phyloP scores from a whole-genome alignment of 2,329 filamentous ascomycete genomes.

The Venturia carpophila region DNA sequence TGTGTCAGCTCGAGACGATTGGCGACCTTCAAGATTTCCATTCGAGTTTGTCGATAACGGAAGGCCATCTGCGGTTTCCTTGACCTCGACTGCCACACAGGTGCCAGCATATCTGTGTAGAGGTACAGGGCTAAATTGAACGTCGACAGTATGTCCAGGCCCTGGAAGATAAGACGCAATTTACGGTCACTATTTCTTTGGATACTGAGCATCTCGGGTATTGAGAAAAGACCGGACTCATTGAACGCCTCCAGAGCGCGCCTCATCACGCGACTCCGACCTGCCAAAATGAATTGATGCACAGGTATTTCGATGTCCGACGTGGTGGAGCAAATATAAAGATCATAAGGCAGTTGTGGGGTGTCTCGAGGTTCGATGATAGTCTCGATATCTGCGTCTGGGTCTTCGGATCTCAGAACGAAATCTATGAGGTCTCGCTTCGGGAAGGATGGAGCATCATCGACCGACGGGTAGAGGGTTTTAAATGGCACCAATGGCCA shows the following conservation, averaged over 20 bases:
- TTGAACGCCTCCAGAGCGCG: conserved; percentile 52
- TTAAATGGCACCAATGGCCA: conserved; percentile 60
- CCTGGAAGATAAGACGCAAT: conserved; percentile 56
- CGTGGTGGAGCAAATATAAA: conserved; percentile 44
- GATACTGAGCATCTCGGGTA: conserved; percentile 55
- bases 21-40: conserved; percentile 82
- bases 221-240: conserved; percentile 38
- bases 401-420: conserved; percentile 19
- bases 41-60: conserved; percentile 63
- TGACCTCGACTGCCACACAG: conserved; percentile 76
- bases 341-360: conserved; percentile 33
- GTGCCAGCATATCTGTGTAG: conserved; percentile 72
- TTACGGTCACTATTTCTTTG: conserved; percentile 44
- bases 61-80: conserved; percentile 57
- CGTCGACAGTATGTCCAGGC: conserved; percentile 68
- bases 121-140: conserved; percentile 72
- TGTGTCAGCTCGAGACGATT: conserved; percentile 60
- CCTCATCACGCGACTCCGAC: conserved; percentile 59
- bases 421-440: conserved; percentile 20
- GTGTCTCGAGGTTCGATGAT: conserved; percentile 31
- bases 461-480: conserved; percentile 39
- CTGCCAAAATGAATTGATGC: conserved; percentile 73
- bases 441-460: conserved; percentile 4
- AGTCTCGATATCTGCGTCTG: conserved; percentile 21
- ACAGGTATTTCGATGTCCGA: conserved; percentile 69